Base-by-base conservation (phyloP, 768 basidiomycete genomes). In the Russula emetica region DNA sequence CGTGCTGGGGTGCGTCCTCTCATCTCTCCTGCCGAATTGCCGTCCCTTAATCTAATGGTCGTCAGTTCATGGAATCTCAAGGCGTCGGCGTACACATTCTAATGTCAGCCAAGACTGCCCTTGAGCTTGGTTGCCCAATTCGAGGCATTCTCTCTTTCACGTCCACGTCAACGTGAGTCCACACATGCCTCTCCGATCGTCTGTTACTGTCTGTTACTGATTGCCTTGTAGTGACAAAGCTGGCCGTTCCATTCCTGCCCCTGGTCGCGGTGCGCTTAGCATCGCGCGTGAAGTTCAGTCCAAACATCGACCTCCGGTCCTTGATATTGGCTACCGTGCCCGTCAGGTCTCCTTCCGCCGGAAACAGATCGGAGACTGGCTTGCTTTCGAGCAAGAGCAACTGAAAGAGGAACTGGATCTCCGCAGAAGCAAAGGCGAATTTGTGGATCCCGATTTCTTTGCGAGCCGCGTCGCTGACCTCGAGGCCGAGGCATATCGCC, bases 281-380 rank as follows among this genome's bases (percentile, higher is more conserved):
- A 85, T 95, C 61, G 97, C 94, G 16, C 83, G 94, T 66, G 86
- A 98, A 78, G 77, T 96, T 50, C 80, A 86, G 9, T 83, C 90
- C 2, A 88, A 89, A 71, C 83, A 90, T 62, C 85, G 92, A 38
- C 78, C 88, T 13, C 90, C 88, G 5, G 84, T 90, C 61, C 87
- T 99, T 64, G 85, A 91, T 70, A 74, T 97, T 69, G 82, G 83
- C 24, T 98, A 99, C 76, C 92, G 97, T 63, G 81, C 90, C 28
- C 90, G 97, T 61, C 97, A 99, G 78, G 86, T 99, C 62, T 76
- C 86, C 16, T 98, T 98, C 94, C 91, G 97, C 62, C 90, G 97
- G 68, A 84, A 80, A 65, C 97, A 99, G 76, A 94, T 99, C 71
- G 84, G 90, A 0, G 88, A 97, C 71, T 99, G 97, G 97, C 83